Base-by-base conservation (phyloP, 129 eudicot genomes). In the Glebionis coronaria region DNA sequence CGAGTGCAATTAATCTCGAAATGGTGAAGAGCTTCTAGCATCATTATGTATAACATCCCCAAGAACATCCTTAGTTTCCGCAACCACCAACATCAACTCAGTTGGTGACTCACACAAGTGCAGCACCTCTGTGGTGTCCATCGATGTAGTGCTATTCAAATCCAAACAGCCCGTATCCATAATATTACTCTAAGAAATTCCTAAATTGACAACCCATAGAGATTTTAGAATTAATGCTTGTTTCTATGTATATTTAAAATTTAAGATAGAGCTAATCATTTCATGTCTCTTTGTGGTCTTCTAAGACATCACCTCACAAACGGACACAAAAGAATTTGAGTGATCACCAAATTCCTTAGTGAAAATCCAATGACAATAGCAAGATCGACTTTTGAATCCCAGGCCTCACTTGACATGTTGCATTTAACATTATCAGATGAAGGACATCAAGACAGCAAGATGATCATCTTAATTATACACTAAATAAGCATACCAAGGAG, bases 1-100 rank as follows among this genome's bases (percentile, higher is more conserved):
- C 2, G 78, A 77, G 57, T 80, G 81, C 1, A 83, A 79, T 50
- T 65, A 63, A 56, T 77, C 76, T 44, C 80, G 72, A 51, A 49
- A 62, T 25, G 85, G 56, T 50, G 81, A 77, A 60, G 51, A 23
- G 2, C 25, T 23, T 23, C n/a, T n/a, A n/a, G n/a, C n/a, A n/a
- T n/a, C n/a, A n/a, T n/a, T n/a, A n/a, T n/a, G n/a, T n/a, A n/a
- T n/a, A n/a, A n/a, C n/a, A n/a, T n/a, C n/a, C n/a, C n/a, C n/a
- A n/a, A n/a, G n/a, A n/a, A n/a, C n/a, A n/a, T n/a, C n/a, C n/a
- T n/a, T n/a, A n/a, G n/a, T n/a, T n/a, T n/a, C n/a, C n/a, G n/a
- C n/a, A n/a, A n/a, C n/a, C n/a, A n/a, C n/a, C n/a, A n/a, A n/a
- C n/a, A n/a, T n/a, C n/a, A n/a, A n/a, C n/a, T n/a, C n/a, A n/a